A percentile compares a stretch with the other conserved stretches of the same genome.
Conservation (phyloP, 2,329 filamentous ascomycete genomes). For the Lojkania enalia region DNA sequence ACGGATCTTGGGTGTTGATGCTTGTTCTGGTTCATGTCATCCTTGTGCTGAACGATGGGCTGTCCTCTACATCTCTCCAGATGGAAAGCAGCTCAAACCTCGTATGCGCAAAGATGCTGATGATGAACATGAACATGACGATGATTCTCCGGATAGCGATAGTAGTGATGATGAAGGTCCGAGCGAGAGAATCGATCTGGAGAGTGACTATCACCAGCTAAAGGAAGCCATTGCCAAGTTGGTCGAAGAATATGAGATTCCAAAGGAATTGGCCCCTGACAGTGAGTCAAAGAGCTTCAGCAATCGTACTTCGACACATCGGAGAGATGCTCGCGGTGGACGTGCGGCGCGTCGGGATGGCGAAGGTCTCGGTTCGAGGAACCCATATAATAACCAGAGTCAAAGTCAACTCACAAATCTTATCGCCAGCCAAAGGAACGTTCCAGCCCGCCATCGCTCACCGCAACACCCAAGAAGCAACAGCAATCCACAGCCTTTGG, state of each 20-base stretch:
- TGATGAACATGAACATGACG: slow-evolving; percentile 65
- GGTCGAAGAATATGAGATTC: slow-evolving; percentile 81
- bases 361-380: slow-evolving; percentile 55
- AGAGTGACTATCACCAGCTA: slow-evolving; percentile 79
- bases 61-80: slow-evolving; percentile 74
- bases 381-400: slow-evolving; percentile 46
- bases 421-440: slow-evolving; percentile 43
- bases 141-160: slow-evolving; percentile 57
- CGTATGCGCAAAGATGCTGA: slow-evolving; percentile 73
- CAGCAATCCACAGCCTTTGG: slow-evolving; percentile 45
- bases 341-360: slow-evolving; percentile 30
- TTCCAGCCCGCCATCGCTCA: slow-evolving; percentile 40
- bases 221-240: slow-evolving; percentile 80
- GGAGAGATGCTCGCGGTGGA: slow-evolving; percentile 37
- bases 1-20: slow-evolving; percentile 65
- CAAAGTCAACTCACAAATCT: slow-evolving; percentile 45
- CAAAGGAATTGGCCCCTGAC: slow-evolving; percentile 65
- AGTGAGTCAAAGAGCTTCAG: slow-evolving; percentile 67
- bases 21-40: slow-evolving; percentile 69
- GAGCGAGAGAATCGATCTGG: slow-evolving; percentile 59
- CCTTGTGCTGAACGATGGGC: slow-evolving; percentile 84
- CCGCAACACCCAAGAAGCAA: slow-evolving; percentile 43
- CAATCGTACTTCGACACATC: slow-evolving; percentile 63
- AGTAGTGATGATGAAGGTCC: slow-evolving; percentile 51
- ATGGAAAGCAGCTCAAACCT: slow-evolving; percentile 70